phyloP scores from a whole-genome alignment of 1,139 yeast species.

The Keqinozyma sinolaborantium region DNA sequence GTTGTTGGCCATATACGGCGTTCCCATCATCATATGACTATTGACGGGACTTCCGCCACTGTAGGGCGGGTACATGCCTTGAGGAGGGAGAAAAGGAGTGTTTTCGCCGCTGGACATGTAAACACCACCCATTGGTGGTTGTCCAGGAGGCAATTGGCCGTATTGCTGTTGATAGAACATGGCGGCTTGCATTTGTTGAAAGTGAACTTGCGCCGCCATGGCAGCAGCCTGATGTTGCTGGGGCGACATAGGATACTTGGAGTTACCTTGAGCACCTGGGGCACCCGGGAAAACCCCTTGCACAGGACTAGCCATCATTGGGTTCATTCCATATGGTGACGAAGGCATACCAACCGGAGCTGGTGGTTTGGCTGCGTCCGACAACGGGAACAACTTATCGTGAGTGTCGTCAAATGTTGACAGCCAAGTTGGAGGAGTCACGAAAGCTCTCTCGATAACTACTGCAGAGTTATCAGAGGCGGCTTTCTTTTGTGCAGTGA shows the following conservation, averaged over 20 bases:
- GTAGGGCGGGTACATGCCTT: conserved; percentile 29
- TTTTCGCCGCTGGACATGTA: conserved; percentile 32
- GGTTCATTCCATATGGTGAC: conserved; percentile 31
- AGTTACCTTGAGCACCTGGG: conserved; percentile 11
- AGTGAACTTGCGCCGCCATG: conserved; percentile 34
- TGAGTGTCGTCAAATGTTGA: conserved; percentile 54
- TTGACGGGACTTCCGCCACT: conserved; percentile 12
- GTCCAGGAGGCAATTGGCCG: conserved; percentile 30
- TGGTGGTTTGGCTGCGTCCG: conserved; percentile 9
- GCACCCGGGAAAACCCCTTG: conserved; percentile 13
- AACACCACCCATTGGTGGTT: conserved; percentile 30
- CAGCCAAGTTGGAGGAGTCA: conserved; percentile 81
- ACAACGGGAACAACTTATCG: conserved; percentile 40
- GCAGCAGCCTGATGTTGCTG: conserved; percentile 21
- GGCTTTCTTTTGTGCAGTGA: conserved; percentile 33
- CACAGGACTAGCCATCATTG: conserved; percentile 24
- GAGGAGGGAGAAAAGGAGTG: conserved; percentile 24
- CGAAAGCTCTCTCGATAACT: conserved; percentile 56
- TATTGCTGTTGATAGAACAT: conserved; percentile 34
- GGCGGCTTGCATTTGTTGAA: conserved; percentile 36
- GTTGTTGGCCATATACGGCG: conserved; percentile 5
- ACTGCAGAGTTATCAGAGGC: conserved; percentile 25
- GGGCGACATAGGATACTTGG: conserved; percentile 21
- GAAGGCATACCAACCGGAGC: conserved; percentile 15
- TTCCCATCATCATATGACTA: conserved; percentile 13